Evolutionary conservation across 192 early-diverging fungal genomes (phyloP), one percentile per base, ranked within the genome.

Genomic region (Coemansia sp.): DNA sequence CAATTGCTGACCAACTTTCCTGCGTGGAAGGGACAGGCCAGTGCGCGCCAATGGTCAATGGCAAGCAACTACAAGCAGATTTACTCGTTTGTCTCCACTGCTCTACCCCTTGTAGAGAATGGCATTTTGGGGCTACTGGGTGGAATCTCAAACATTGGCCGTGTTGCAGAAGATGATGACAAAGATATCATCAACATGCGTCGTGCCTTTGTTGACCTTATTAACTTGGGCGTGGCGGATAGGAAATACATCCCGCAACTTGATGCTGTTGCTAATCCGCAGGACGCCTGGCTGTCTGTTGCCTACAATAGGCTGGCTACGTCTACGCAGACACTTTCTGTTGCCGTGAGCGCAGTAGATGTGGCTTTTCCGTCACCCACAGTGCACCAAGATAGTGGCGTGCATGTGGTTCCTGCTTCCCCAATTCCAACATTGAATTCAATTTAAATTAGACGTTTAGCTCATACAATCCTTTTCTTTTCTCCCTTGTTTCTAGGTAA

Each of bases 71-170:
- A 26, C 34, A 46, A 56, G 36, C 32, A 38, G 0, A 41, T 68
- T 0, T 78, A 78, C 43, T 68, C 69, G 3, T 33, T 72, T 35
- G 55, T 72, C 11, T 78, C 69, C 3, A 72, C 62, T 4, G 62
- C 62, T 0, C 40, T 78, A 40, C 75, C 75, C 1, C 41, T 54
- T 22, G 44, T 44, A 5, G 75, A 72, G 42, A 58, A 35, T 29
- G 65, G 37, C 10, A n/a, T 65, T 0, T 34, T 77, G n/a, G 69
- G 56, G 8, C 4, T 63, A 15, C 12, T 72, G 6, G 61, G 58
- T 1, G 58, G 64, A 35, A 22, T 68, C 3, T 61, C 65, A 7
- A 65, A 39, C 8, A 17, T 67, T 43, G 65, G 57, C 52, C 29
- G 52, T 5, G 3, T 35, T 3, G 29, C 27, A 34, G 18, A 53